Base-by-base conservation (phyloP, 257 asterid species). In the Ilex asprella region DNA sequence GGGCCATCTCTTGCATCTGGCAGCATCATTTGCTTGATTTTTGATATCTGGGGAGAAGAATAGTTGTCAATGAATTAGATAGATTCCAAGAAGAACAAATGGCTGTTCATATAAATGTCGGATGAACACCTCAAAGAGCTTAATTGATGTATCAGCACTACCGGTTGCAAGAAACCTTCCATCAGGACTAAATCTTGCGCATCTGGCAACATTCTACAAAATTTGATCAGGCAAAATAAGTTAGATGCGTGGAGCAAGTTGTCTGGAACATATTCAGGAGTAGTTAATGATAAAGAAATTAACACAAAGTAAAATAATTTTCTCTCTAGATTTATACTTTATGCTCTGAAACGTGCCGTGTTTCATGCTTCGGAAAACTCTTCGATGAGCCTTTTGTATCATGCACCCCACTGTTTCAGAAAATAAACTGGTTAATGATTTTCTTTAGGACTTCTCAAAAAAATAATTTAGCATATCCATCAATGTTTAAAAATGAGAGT, bases 131-230 rank as follows among this genome's bases (percentile, higher is more conserved):
- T 85, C 96, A 72, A 84, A 73, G 70, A 85, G 87, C 74, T 88
- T 87, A 70, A 87, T 81, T 58, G 96, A 85, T 53, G 95, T 74
- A 78, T 88, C 96, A 54, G 92, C 88, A 73, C 95, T 88, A 67
- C 88, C 96, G 66, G 95, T 82, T 47, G 96, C 96, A 79, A 88
- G 80, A 78, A 80, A 83, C 76, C 86, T 84, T 72, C 96, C 95
- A 77, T 88, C 96, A 30, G 86, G 89, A 68, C 96, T 88, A 61
- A 86, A 88, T 75, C 88, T 86, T 73, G 95, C 96, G 72, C 95
- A 88, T 74, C 90, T 82, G 46, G 90, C 92, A 31, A 75, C 85
- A 74, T 77, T 86, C 96, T 88, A 58, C 60, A 10, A 61, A 74
- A 71, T 59, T 55, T 39, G 59, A 16, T 5, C 29, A 55, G 16